Conservation (phyloP, 768 basidiomycete genomes). For the Mycena capillaripes region DNA sequence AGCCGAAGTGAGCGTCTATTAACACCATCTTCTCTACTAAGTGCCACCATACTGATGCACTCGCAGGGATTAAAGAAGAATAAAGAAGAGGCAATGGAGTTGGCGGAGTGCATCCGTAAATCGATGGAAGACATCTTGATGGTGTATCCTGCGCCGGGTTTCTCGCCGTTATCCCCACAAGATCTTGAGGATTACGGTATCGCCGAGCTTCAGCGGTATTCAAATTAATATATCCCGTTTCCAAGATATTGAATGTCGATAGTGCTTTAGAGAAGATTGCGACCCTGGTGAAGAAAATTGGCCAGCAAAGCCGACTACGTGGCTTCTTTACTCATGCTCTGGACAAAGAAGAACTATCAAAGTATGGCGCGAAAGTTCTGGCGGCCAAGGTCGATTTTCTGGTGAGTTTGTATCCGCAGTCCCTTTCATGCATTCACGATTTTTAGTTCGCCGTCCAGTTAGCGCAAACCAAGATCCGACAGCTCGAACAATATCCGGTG, state of each 20-base stretch:
- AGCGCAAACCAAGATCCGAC: not conserved
- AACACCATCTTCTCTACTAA: not conserved
- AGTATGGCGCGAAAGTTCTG: not conserved
- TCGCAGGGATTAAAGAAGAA: not conserved
- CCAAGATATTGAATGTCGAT: not conserved
- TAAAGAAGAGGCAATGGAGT: not conserved
- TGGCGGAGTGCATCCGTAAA: not conserved
- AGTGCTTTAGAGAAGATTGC: not conserved
- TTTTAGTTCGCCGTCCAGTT: not conserved
- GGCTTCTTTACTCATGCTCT: not conserved
- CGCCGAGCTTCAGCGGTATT: not conserved
- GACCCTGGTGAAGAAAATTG: slow-evolving; percentile 5
- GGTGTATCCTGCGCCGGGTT: not conserved
- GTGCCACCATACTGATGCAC: not conserved
- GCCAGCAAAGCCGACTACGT: not conserved
- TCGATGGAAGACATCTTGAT: not conserved
- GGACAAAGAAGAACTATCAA: not conserved
- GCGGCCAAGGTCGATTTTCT: slow-evolving; percentile 1
- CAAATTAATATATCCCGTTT: not conserved
- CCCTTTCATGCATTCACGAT: not conserved
- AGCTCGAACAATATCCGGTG: slow-evolving; percentile 10
- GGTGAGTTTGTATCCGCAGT: not conserved
- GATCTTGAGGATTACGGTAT: not conserved
- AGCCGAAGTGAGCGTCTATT: slow-evolving; percentile 8
- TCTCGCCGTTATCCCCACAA: not conserved